Evolutionary conservation across 768 basidiomycete species (phyloP).

Genomic region (Mycena rosella): DNA sequence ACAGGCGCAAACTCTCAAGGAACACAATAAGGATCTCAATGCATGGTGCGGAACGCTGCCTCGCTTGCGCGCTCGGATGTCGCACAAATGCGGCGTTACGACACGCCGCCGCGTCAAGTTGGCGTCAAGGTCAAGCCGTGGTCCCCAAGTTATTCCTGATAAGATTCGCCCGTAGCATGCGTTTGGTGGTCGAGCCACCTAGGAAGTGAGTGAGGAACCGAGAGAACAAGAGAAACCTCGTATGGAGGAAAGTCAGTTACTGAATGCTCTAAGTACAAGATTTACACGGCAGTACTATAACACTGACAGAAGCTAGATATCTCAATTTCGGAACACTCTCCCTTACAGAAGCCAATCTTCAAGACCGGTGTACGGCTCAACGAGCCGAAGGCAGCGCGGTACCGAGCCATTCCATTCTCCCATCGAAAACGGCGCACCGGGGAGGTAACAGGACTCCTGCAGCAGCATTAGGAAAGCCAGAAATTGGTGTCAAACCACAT

Average conservation of each 20-base stretch:
- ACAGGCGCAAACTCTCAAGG: no score
- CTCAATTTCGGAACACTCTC: no score
- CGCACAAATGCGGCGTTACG: slow-evolving; percentile 31
- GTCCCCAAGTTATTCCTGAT: slow-evolving; percentile 20
- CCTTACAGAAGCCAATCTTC: background rate
- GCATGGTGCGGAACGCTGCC: no score
- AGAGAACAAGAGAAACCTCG: no score
- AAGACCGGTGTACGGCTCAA: slow-evolving; percentile 27
- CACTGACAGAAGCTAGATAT: no score
- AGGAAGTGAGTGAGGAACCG: no score
- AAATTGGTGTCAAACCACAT: slow-evolving; percentile 7
- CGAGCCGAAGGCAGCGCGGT: slow-evolving; percentile 22
- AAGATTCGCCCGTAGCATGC: background rate
- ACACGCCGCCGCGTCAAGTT: slow-evolving; percentile 23
- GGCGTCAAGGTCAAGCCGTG: slow-evolving; percentile 32
- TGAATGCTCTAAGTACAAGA: no score
- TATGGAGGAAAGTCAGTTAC: no score
- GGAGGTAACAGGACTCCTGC: slow-evolving; percentile 31
- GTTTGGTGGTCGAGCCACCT: no score
- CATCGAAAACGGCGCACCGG: slow-evolving; percentile 29
- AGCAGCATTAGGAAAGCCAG: background rate
- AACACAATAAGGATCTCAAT: no score
- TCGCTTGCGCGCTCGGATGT: no score
- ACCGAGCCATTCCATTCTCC: slow-evolving; percentile 19
- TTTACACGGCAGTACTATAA: no score